Base-by-base conservation (phyloP, 495 filamentous ascomycete species). In the Pseudevernia furfuracea region DNA sequence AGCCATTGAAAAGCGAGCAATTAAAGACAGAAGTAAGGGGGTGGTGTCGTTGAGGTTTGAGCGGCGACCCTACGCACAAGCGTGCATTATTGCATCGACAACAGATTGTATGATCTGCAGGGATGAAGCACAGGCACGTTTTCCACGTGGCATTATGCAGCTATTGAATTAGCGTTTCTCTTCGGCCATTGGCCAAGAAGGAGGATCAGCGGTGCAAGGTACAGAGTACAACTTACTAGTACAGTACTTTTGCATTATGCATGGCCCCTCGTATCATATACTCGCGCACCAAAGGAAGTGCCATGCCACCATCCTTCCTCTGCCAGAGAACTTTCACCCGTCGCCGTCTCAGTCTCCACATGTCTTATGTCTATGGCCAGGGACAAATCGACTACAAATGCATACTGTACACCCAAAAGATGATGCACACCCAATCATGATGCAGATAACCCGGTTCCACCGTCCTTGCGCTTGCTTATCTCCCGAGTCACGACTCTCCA, bases 81-180 rank as follows among this genome's bases (percentile, higher is more conserved):
- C 53, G 36, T 8, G 38, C 62, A 52, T 48, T n/a, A n/a, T n/a
- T n/a, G n/a, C n/a, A n/a, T n/a, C n/a, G n/a, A n/a, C 17, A 2
- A 30, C 43, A n/a, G 21, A 46, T 48, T 59, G 39, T 1, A 23
- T 41, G 48, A 58, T 52, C 56, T 64, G 25, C 62, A 64, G 55
- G 56, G 55, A 59, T 64, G 5, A 53, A 53, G 49, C 43, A 25
- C 19, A 59, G 38, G 52, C 61, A 63, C 43, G 32, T 39, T 44
- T 41, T 28, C 41, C 62, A 64, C 62, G 62, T 64, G 62, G 62
- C 55, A 37, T 28, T 6, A 46, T 64, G 41, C 53, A 63, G 62
- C 62, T 59, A 64, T 28, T 41, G 15, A 23, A 0, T 25, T 61
- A 61, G 60, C 61, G 52, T 19, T n/a, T 34, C n/a, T 39, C 21